Percentiles rank a stretch among this genome's conserved stretches.
Evolutionary conservation across 192 early-diverging fungal genomes (phyloP).

Genomic region (Backusella sp.): DNA sequence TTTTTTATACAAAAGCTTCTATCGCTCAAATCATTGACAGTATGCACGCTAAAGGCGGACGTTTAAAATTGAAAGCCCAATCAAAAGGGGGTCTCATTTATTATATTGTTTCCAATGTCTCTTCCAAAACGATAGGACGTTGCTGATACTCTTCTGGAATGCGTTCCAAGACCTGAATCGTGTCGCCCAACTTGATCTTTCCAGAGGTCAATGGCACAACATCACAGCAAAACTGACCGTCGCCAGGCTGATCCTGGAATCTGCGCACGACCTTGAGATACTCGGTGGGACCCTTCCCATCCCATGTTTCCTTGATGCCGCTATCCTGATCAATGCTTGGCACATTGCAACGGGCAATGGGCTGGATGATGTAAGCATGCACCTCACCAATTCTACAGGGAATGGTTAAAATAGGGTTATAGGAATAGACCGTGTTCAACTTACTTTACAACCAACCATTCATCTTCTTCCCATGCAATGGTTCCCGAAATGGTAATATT

Average conservation of each 20-base stretch:
- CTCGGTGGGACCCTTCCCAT: conserved; percentile 1
- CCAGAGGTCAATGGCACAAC: conserved; percentile 28
- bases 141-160: conserved; percentile 23
- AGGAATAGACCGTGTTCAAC: neutral
- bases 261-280: conserved; percentile 12
- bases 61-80: neutral
- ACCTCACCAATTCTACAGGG: conserved; percentile 29
- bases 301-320: conserved; percentile 29
- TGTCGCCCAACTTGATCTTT: conserved; percentile 31
- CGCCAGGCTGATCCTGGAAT: conserved; percentile 19
- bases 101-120: neutral
- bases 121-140: neutral
- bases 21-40: no score
- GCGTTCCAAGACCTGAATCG: conserved; percentile 33
- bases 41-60: no score
- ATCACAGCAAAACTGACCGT: conserved; percentile 33
- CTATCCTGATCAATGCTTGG: conserved; percentile 39
- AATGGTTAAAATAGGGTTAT: no score
- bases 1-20: no score
- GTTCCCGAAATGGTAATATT: conserved; percentile 34
- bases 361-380: conserved; percentile 29
- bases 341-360: conserved; percentile 31
- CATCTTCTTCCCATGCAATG: conserved; percentile 33
- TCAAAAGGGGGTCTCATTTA: neutral
- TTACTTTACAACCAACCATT: conserved; percentile 35